Evolutionary conservation across 2,329 filamentous ascomycete genomes (phyloP).

Genomic region (Penicillium sp.): DNA sequence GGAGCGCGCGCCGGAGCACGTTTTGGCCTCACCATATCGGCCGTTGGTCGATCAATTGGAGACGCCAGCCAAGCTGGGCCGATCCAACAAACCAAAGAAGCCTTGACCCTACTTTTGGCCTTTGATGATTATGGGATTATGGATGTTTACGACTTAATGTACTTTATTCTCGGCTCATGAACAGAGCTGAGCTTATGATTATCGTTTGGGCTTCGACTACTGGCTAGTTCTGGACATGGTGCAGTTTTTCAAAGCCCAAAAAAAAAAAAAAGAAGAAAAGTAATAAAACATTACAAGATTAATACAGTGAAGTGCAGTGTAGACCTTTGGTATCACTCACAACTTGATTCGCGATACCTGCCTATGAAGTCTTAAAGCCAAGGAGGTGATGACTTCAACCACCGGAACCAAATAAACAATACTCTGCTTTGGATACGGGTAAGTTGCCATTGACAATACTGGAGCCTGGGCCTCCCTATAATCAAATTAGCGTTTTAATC

Average conservation of each 20-base stretch:
- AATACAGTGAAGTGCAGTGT: too few species aligned
- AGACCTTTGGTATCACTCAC: too few species aligned
- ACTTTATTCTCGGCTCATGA: conserved; percentile 9
- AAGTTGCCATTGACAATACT: too few species aligned
- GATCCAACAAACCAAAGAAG: conserved; percentile 37
- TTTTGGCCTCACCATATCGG: conserved; percentile 61
- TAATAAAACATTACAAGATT: not conserved
- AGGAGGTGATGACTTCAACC: too few species aligned
- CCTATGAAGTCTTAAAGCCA: too few species aligned
- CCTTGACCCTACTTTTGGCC: conserved; percentile 18
- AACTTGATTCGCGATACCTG: too few species aligned
- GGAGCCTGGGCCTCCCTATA: too few species aligned
- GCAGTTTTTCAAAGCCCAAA: not conserved
- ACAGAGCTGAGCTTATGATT: not conserved
- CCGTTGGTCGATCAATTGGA: conserved; percentile 58
- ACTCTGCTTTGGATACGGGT: too few species aligned
- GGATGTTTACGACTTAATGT: conserved; percentile 24
- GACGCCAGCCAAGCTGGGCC: conserved; percentile 32
- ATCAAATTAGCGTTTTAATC: too few species aligned
- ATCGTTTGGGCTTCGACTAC: not conserved
- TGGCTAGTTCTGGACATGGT: not conserved
- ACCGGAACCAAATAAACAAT: too few species aligned
- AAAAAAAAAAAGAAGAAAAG: not conserved
- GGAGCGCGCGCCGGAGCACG: conserved; percentile 49
- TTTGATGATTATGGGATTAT: conserved; percentile 13